Percentiles rank a stretch among this genome's conserved stretches.
Conservation (phyloP, 2,329 filamentous ascomycete genomes). For the Xylariaceae sp. region DNA sequence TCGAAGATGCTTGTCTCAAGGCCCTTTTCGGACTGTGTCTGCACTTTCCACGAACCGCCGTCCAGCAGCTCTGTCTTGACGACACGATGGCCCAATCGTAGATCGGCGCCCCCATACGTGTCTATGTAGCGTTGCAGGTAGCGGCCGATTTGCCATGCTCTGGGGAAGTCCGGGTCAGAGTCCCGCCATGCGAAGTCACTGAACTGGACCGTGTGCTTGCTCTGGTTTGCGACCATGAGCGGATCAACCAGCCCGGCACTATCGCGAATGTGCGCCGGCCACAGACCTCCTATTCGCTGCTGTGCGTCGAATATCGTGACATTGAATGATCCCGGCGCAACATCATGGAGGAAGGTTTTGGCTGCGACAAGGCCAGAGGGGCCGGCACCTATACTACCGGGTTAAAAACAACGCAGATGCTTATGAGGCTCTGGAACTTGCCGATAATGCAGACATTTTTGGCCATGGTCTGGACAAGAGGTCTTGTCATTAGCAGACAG, state of each 20-base stretch:
- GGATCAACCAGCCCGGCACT: slow-evolving; percentile 53
- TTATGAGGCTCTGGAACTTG: slow-evolving; percentile 22
- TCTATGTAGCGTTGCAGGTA: slow-evolving; percentile 64
- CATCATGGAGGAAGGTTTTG: slow-evolving; percentile 65
- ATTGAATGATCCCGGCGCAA: slow-evolving; percentile 50
- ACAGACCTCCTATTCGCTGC: slow-evolving; percentile 67
- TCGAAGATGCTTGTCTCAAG: slow-evolving; percentile 56
- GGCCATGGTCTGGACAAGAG: slow-evolving; percentile 30
- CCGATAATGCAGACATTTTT: slow-evolving; percentile 51
- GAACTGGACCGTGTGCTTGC: slow-evolving; percentile 68
- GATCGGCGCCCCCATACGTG: slow-evolving; percentile 45
- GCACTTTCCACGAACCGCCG: slow-evolving; percentile 39
- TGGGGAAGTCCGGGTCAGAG: slow-evolving; percentile 60
- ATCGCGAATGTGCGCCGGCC: slow-evolving; percentile 54
- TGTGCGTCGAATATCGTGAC: slow-evolving; percentile 68
- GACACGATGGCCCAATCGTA: slow-evolving; percentile 48
- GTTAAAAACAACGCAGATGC: background rate
- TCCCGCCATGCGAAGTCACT: slow-evolving; percentile 67
- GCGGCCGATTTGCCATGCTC: slow-evolving; percentile 68
- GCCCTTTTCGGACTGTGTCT: slow-evolving; percentile 32
- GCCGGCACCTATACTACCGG: slow-evolving; percentile 51
- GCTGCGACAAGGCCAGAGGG: slow-evolving; percentile 64
- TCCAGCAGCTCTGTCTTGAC: slow-evolving; percentile 35
- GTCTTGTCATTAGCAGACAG: too few species aligned
- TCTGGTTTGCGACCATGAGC: slow-evolving; percentile 68